phyloP scores from a whole-genome alignment of 306 rosid species.

The Oxytropis ochrocephala region DNA sequence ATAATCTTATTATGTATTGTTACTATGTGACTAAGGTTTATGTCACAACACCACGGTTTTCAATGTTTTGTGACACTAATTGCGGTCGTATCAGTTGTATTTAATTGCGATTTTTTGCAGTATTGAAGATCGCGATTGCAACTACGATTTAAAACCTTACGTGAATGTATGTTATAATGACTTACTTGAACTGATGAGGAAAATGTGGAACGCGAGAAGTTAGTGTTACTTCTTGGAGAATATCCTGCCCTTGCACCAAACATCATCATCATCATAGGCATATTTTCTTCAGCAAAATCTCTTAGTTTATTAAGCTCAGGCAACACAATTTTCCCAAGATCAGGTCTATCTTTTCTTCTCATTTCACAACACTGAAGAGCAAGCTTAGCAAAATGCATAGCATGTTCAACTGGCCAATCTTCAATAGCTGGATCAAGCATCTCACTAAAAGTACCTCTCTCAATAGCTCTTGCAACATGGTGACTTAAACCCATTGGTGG shows the following conservation, averaged over 20 bases:
- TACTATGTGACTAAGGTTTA: not conserved
- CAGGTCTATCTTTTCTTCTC: slow-evolving; percentile 81
- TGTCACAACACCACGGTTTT: no score
- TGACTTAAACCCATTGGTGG: slow-evolving; percentile 86
- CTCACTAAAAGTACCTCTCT: slow-evolving; percentile 49
- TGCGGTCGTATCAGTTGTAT: no score
- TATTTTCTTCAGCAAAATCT: slow-evolving; percentile 46
- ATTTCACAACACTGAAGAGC: slow-evolving; percentile 67
- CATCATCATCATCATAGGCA: slow-evolving; percentile 23
- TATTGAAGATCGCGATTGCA: no score
- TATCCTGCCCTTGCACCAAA: not conserved
- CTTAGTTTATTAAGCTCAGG: slow-evolving; percentile 66
- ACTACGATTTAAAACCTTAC: not conserved
- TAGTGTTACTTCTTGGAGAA: not conserved
- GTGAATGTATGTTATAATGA: not conserved
- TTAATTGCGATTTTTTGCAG: no score
- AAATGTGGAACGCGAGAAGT: not conserved
- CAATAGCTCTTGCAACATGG: slow-evolving; percentile 51
- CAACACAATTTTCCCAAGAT: slow-evolving; percentile 59
- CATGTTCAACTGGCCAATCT: slow-evolving; percentile 73
- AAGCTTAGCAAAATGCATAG: slow-evolving; percentile 52
- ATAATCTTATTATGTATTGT: not conserved
- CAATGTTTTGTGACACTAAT: no score
- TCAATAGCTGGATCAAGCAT: slow-evolving; percentile 65
- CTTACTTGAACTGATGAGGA: slow-evolving; percentile 40